A percentile compares a stretch with the other conserved stretches of the same genome.
These are phyloP conservation scores for Cryptococcus hybrid DNA, from an alignment of 1,284 basidiomycete species.

Conservation along the genomic window DNA sequence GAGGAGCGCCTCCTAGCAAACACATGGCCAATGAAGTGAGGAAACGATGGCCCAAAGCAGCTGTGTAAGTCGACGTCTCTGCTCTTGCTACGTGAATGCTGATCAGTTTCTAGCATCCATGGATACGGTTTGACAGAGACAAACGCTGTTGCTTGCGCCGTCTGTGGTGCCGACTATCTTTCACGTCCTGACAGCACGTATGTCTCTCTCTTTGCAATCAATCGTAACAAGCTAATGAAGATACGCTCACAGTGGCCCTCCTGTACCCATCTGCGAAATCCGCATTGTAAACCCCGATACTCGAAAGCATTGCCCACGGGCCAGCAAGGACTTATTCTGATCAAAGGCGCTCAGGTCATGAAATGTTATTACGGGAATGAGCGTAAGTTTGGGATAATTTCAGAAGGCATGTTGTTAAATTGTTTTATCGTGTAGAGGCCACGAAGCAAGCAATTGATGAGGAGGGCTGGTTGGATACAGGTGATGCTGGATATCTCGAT, in stretches of 20 bases:
- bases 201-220: conserved; percentile 7
- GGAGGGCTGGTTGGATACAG: conserved; percentile 47
- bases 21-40: conserved; percentile 34
- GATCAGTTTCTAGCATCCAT: conserved; percentile 25
- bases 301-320: conserved; percentile 16
- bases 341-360: conserved; percentile 43
- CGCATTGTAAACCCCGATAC: conserved; percentile 36
- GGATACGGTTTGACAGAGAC: conserved; percentile 48
- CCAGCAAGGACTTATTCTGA: conserved; percentile 30
- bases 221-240: no score
- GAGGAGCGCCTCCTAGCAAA: conserved; percentile 43
- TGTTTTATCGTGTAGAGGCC: conserved; percentile 19
- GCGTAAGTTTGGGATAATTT: conserved; percentile 16
- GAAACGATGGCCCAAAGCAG: conserved; percentile 31
- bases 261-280: conserved; percentile 34
- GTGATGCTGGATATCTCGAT: conserved; percentile 37
- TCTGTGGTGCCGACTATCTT: conserved; percentile 38
- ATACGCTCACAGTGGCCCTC: conserved; percentile 22
- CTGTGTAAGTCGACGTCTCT: conserved; percentile 16
- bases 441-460: conserved; percentile 28
- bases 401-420: not conserved
- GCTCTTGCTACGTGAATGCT: conserved; percentile 3
- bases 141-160: conserved; percentile 35
- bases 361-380: conserved; percentile 41
- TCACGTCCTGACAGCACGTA: conserved; percentile 17